A percentile compares a stretch with the other conserved stretches of the same genome.
Conservation (phyloP, 139 green algal species). For the Picochlorum costavermella region DNA sequence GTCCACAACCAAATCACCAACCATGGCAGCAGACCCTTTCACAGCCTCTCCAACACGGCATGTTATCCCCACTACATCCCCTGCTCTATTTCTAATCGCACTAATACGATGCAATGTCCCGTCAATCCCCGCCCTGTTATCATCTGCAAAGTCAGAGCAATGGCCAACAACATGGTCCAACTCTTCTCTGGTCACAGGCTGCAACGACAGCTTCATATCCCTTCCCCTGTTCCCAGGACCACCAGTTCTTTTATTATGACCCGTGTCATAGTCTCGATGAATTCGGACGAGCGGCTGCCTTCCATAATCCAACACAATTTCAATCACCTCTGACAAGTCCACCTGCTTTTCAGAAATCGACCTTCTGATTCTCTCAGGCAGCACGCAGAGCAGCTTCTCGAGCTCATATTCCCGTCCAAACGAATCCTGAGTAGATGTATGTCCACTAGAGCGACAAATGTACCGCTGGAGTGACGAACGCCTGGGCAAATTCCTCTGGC, state of each 20-base stretch:
- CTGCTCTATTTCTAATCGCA: constrained; percentile 68
- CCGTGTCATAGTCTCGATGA: not conserved
- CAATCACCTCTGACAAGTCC: not conserved
- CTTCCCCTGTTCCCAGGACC: not conserved
- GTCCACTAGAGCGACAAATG: too few relatives aligned
- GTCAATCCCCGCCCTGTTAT: constrained; percentile 77
- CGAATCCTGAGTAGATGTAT: not conserved
- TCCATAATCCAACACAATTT: constrained; percentile 12
- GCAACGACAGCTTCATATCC: not conserved
- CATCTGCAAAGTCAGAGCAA: constrained; percentile 7
- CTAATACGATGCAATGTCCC: constrained; percentile 87
- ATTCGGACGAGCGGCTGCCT: constrained; percentile 6
- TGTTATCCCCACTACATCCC: constrained; percentile 64
- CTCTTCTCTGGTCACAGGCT: constrained; percentile 7
- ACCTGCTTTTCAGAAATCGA: not conserved
- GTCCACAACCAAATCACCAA: constrained; percentile 26
- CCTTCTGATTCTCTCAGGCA: constrained; percentile 2
- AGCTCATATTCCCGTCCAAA: not conserved
- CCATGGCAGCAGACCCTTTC: constrained; percentile 42
- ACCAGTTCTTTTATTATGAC: not conserved
- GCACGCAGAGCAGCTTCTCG: not conserved
- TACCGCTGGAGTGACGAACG: too few relatives aligned
- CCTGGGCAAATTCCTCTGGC: too few relatives aligned
- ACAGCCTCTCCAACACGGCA: constrained; percentile 63
- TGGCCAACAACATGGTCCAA: not conserved